Percentiles rank a stretch among this genome's conserved stretches.
phyloP scores from a whole-genome alignment of 1,284 basidiomycete genomes.

The Hymenochaete sp. region DNA sequence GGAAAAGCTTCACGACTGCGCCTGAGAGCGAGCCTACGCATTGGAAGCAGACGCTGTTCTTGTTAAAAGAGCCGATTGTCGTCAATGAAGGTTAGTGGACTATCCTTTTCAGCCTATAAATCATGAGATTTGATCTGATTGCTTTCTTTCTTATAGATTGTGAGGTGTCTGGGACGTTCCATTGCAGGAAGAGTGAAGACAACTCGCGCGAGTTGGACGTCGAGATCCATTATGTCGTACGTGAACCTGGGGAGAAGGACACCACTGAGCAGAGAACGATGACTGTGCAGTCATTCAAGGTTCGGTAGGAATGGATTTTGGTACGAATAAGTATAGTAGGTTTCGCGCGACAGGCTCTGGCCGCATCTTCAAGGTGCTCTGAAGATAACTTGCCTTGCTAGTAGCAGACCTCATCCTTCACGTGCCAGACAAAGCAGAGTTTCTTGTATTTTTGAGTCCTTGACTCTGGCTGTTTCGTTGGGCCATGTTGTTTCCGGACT shows the following conservation, averaged over 20 bases:
- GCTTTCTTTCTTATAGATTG: constrained; percentile 42
- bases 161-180: constrained; percentile 72
- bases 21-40: constrained; percentile 86
- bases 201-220: constrained; percentile 88
- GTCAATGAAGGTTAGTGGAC: constrained; percentile 62
- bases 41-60: constrained; percentile 95
- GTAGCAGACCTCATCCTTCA: background rate
- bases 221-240: constrained; percentile 79
- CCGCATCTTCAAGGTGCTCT: background rate
- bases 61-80: constrained; percentile 72
- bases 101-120: constrained; percentile 1
- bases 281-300: constrained; percentile 72
- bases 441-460: too few relatives aligned
- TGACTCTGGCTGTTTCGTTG: too few relatives aligned
- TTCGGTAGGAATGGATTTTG: constrained; percentile 44
- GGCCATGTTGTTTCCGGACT: too few relatives aligned
- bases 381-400: background rate
- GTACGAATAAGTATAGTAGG: too few relatives aligned
- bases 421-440: too few relatives aligned
- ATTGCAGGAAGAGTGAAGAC: constrained; percentile 70
- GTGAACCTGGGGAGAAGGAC: constrained; percentile 21
- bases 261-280: constrained; percentile 29
- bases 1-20: constrained; percentile 82
- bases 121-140: constrained; percentile 2
- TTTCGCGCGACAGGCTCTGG: too few relatives aligned